Evolutionary conservation across 1,284 basidiomycete genomes (phyloP), one percentile per base, ranked within the genome.

Genomic region (Rhodotorula sp.): DNA sequence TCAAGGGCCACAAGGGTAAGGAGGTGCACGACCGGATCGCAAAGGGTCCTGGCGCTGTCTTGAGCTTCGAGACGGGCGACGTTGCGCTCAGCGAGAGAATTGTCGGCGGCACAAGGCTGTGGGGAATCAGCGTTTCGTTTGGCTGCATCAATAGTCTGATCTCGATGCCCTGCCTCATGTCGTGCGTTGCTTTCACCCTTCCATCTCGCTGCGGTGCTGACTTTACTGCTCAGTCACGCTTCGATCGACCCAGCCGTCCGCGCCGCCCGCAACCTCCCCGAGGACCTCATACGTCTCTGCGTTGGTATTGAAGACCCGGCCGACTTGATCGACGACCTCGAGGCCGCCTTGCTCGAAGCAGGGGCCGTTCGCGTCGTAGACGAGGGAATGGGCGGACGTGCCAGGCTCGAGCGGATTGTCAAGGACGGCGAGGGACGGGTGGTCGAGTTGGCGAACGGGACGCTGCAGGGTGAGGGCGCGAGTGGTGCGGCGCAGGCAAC

Each of bases 121-220:
- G 95, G 94, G 93, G 95, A 46, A 97, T 99, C 79, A 93, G 90
- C 73, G 96, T 99, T 76, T 94, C 91, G 77, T 99, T 99, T 80
- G 96, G 96, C 44, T 94, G 92, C 76, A 94, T 99, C 76, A 99
- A 99, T 84, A 93, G 90, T 79, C 82, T 99, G 79, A 99, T 99
- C 82, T 94, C 92, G 76, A 99, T 99, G 96, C 96, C 96, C 55
- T 99, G 96, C 81, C 88, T 94, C 76, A 99, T 99, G 96, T 96
- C 93, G 93, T 95, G 81, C 82, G 92, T 87, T 27, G 59, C 56
- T 30, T 53, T 60, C 46, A 64, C 20, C 36, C n/a, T 52, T 29
- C 58, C 61, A 36, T 4, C 56, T 20, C 54, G 19, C 15, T 49
- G 30, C 9, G 8, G 22, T 22, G 10, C 49, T 34, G 19, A 34